Evolutionary conservation across 2,329 filamentous ascomycete species (phyloP).

Genomic region (Ophiosphaerella herpotricha): DNA sequence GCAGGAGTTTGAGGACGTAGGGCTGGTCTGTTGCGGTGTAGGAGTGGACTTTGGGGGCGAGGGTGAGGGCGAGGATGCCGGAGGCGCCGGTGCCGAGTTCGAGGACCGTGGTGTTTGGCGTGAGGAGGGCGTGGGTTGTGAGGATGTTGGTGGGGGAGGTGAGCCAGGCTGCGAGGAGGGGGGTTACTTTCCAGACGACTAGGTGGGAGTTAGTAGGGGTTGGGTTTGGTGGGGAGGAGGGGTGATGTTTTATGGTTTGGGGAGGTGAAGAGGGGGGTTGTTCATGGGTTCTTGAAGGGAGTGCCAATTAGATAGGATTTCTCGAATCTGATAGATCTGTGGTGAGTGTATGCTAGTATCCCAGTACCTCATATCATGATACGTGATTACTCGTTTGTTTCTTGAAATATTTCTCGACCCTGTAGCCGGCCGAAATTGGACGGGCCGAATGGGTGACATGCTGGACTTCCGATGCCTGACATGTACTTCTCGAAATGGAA

Average conservation of each 20-base stretch:
- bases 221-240: not conserved
- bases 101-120: conserved; percentile 63
- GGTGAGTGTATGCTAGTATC: no score
- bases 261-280: no score
- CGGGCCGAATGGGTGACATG: no score
- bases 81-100: conserved; percentile 91
- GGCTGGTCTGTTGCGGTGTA: conserved; percentile 87
- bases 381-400: no score
- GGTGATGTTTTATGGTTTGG: not conserved
- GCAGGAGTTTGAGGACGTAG: conserved; percentile 79
- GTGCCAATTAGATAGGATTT: no score
- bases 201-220: not conserved
- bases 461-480: no score
- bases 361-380: no score
- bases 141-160: conserved; percentile 66
- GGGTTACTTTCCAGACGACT: conserved; percentile 93
- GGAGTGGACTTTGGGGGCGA: conserved; percentile 63
- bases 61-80: conserved; percentile 72
- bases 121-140: conserved; percentile 60
- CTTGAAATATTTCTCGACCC: no score
- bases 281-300: no score
- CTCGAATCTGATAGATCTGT: no score
- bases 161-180: conserved; percentile 81
- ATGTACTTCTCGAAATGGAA: no score
- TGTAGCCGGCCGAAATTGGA: no score